phyloP scores from a whole-genome alignment of 495 filamentous ascomycete genomes.

The Ascodesmis nigricans region DNA sequence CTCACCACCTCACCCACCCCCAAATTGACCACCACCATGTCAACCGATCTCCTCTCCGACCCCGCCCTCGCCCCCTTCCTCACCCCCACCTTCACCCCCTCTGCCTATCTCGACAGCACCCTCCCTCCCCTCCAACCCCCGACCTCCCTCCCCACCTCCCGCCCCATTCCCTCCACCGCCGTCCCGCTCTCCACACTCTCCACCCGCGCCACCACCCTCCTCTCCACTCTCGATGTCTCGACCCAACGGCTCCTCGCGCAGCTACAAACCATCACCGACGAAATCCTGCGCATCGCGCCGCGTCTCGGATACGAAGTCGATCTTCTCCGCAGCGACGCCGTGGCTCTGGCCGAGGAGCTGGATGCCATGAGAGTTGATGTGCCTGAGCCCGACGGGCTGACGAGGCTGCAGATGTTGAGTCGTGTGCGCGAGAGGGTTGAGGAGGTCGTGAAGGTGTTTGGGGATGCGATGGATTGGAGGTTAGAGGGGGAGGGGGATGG shows the following conservation, averaged over 20 bases:
- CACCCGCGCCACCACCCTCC: constrained; percentile 55
- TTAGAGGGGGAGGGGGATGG: constrained; percentile 53
- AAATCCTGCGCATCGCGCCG: constrained; percentile 69
- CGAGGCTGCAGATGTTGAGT: constrained; percentile 57
- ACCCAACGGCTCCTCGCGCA: constrained; percentile 61
- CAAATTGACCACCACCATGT: no score
- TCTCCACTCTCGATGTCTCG: constrained; percentile 72
- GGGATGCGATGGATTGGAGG: constrained; percentile 81
- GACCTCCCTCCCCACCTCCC: constrained; percentile 28
- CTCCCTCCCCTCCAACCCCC: constrained; percentile 40
- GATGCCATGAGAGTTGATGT: constrained; percentile 40
- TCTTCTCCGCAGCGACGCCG: constrained; percentile 67
- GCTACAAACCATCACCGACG: constrained; percentile 75
- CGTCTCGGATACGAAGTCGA: constrained; percentile 90
- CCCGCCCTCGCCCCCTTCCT: constrained; percentile 45
- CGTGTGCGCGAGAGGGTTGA: constrained; percentile 64
- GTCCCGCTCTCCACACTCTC: constrained; percentile 57
- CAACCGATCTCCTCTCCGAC: constrained; percentile 38
- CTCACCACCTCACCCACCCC: no score
- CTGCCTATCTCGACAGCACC: constrained; percentile 55
- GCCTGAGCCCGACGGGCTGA: constrained; percentile 46
- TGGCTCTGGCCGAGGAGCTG: constrained; percentile 49
- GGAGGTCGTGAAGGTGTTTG: constrained; percentile 68
- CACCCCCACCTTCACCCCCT: constrained; percentile 50
- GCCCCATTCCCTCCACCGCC: constrained; percentile 33